These are phyloP conservation scores for Gaeumannomyces tritici DNA, from an alignment of 2,329 filamentous ascomycete species.

Conservation along the genomic window DNA sequence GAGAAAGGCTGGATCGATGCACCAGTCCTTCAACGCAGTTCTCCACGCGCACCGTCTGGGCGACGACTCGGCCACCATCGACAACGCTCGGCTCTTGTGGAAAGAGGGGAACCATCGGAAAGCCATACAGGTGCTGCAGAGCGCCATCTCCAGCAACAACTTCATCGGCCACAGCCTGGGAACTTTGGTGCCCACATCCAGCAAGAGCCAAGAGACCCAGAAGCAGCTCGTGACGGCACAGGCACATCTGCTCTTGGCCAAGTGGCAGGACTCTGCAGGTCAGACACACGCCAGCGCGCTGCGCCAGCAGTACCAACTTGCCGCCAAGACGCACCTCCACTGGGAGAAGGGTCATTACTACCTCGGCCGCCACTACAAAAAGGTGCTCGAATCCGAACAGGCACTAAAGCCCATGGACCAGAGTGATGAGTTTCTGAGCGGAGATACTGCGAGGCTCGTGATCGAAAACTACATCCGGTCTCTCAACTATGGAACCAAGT, in stretches of 20 bases:
- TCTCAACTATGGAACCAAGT: constrained; percentile 82
- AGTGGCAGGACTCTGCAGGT: constrained; percentile 93
- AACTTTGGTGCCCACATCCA: constrained; percentile 24
- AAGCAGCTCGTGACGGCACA: constrained; percentile 58
- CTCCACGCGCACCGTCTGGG: constrained; percentile 78
- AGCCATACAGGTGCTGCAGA: constrained; percentile 83
- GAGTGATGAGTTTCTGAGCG: constrained; percentile 64
- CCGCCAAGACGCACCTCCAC: constrained; percentile 56
- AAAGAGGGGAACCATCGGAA: constrained; percentile 88
- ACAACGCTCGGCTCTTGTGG: constrained; percentile 89
- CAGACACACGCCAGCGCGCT: constrained; percentile 80
- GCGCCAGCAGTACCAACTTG: constrained; percentile 72
- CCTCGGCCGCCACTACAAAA: constrained; percentile 93
- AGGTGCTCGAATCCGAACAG: constrained; percentile 84
- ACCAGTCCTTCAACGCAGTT: constrained; percentile 89
- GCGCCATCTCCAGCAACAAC: constrained; percentile 74
- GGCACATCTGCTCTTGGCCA: constrained; percentile 81
- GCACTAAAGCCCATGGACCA: constrained; percentile 67
- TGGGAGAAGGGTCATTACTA: constrained; percentile 99
- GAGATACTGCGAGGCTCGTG: constrained; percentile 78
- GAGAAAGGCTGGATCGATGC: constrained; percentile 71
- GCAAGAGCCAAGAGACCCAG: constrained; percentile 32
- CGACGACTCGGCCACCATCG: constrained; percentile 81
- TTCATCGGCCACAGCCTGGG: constrained; percentile 39
- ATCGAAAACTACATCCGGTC: constrained; percentile 91